Evolutionary conservation across 1,139 yeast species (phyloP).

Genomic region (Yamadazyma dushanensis): DNA sequence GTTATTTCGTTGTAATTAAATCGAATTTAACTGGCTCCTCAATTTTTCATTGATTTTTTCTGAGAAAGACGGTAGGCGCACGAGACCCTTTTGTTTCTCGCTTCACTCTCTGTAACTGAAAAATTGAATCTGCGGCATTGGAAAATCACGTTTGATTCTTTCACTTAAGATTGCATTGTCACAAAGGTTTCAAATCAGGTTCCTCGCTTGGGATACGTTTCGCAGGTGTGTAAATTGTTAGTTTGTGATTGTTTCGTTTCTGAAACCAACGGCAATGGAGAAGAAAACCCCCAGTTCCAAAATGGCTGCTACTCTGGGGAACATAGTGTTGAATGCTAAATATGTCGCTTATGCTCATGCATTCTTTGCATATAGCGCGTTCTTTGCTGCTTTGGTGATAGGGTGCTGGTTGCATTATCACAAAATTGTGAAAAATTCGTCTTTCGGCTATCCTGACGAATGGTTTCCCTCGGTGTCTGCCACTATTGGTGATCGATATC

Average conservation of each 20-base stretch:
- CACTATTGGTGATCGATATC: constrained; percentile 93
- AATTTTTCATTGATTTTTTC: constrained; percentile 4
- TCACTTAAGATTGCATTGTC: too few relatives aligned
- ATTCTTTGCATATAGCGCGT: constrained; percentile 68
- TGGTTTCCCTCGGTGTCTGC: constrained; percentile 99
- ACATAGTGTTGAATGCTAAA: constrained; percentile 63
- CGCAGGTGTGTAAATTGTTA: too few relatives aligned
- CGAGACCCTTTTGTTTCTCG: too few relatives aligned
- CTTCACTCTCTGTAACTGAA: too few relatives aligned
- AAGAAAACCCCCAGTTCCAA: too few relatives aligned
- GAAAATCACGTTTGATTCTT: too few relatives aligned
- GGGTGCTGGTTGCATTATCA: constrained; percentile 77
- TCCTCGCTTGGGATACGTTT: too few relatives aligned
- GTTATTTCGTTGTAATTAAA: constrained; percentile 9
- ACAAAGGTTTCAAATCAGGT: too few relatives aligned
- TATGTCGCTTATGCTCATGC: constrained; percentile 72
- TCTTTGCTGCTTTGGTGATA: constrained; percentile 67
- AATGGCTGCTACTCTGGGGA: too few relatives aligned
- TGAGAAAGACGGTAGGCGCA: background rate
- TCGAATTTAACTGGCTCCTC: constrained; percentile 14
- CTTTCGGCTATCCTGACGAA: constrained; percentile 91
- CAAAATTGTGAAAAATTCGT: constrained; percentile 84
- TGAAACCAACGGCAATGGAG: too few relatives aligned
- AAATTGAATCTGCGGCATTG: too few relatives aligned
- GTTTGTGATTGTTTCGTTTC: too few relatives aligned